Evolutionary conservation across 2,329 filamentous ascomycete species (phyloP).

Genomic region (Incumbomyces delicatus): DNA sequence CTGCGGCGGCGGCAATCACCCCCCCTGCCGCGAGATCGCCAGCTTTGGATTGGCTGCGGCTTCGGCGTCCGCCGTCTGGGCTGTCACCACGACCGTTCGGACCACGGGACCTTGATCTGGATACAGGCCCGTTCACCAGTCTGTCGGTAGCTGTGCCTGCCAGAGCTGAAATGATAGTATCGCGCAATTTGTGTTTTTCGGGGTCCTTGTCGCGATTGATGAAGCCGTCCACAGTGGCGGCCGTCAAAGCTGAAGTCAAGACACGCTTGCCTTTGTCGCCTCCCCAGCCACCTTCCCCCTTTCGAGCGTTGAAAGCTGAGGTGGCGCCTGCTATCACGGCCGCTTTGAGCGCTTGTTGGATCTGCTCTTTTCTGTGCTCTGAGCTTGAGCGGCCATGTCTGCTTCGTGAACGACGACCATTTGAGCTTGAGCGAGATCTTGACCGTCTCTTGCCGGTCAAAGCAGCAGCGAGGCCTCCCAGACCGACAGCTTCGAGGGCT

Average conservation of each 20-base stretch:
- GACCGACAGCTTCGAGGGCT: conserved; percentile 47
- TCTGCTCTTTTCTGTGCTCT: conserved; percentile 42
- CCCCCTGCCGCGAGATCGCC: conserved; percentile 35
- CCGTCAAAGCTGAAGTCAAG: conserved; percentile 74
- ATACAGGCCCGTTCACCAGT: conserved; percentile 70
- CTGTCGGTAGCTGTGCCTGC: conserved; percentile 81
- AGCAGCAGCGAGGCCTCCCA: conserved; percentile 45
- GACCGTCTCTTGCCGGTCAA: conserved; percentile 45
- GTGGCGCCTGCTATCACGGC: conserved; percentile 82
- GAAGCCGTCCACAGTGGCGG: conserved; percentile 74
- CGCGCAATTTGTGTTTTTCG: conserved; percentile 65
- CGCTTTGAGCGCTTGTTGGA: conserved; percentile 82
- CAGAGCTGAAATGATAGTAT: conserved; percentile 76
- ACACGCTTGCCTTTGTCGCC: conserved; percentile 88
- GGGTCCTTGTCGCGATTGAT: conserved; percentile 48
- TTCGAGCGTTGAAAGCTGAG: conserved; percentile 83
- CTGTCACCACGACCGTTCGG: conserved; percentile 20
- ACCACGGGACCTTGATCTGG: conserved; percentile 43
- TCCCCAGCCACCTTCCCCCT: conserved; percentile 79
- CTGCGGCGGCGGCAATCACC: conserved; percentile 38
- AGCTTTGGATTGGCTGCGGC: conserved; percentile 35
- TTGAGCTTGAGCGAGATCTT: conserved; percentile 53
- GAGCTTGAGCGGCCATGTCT: conserved; percentile 40
- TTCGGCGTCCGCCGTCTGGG: conserved; percentile 24
- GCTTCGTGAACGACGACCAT: conserved; percentile 46